Evolutionary conservation across 345 rosid genomes (phyloP), one percentile per base, ranked within the genome.

Genomic region (Zanthoxylum bungeanum): DNA sequence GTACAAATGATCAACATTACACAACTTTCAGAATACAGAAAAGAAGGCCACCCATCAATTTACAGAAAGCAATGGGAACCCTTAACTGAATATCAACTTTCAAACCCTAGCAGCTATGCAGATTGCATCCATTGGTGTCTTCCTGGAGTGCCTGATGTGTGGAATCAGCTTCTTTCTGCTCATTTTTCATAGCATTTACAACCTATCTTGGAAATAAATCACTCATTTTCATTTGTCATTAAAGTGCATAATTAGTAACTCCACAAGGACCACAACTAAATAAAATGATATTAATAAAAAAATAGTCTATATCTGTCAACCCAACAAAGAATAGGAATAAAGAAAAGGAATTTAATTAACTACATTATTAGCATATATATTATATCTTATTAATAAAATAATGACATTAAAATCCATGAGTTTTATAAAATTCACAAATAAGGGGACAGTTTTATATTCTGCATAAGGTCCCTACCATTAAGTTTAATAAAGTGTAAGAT

Each of bases 111-210:
- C 27, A 85, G 85, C 49, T 88, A 87, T 52, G 85, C 98, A 12
- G 97, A 93, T 75, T 93, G 98, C 67, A 87, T 82, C 70, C 98
- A 93, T 60, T 91, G 98, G 98, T 91, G 92, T 70, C 91, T 93
- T 28, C 98, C 98, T 31, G 98, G 98, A 33, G 91, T 89, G 7
- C 93, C 97, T 28, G 98, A 94, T 78, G 92, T 88, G 9, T 94
- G 98, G 98, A 94, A 94, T 64, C 85, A 89, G 73, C 84, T 94
- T 24, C 89, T 94, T 69, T 94, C 84, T 71, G 84, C 95, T 24
- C 80, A 82, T 40, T 81, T 91, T 66, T 69, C 81, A 76, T 58
- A 31, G 21, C 68, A 57, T 14, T 64, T 58, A 78, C 65, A 46
- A 2, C 22, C 66, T 9, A 39, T 56, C 22, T 10, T 39, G 17